phyloP scores from a whole-genome alignment of 176 grass and related monocot genomes.

The sorghum (Sorghum bicolor) region Sorghum_bicolor_NCBIv3 NC_012875.2:59838001-59838500 shows the following conservation, averaged over 20 bases:
- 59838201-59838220: not conserved
- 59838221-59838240: not conserved
- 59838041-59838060: not conserved
- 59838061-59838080: conserved; percentile 16
- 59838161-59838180: not conserved
- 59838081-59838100: not conserved
- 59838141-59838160: not conserved
- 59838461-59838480: conserved; percentile 37
- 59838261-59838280: not conserved
- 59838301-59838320: conserved; percentile 13
- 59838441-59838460: conserved; percentile 5
- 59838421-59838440: not conserved
- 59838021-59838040: not conserved
- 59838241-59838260: not conserved
- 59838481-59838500: conserved; percentile 86
- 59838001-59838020: not conserved
- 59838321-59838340: conserved; percentile 97
- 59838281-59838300: not conserved
- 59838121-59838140: not conserved
- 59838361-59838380: conserved; percentile 79
- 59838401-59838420: not conserved
- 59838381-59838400: not conserved
- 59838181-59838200: not conserved
- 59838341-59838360: conserved; percentile 96
- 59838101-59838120: not conserved